phyloP scores from a whole-genome alignment of 192 early-diverging fungal genomes.

The Backusella morwellensis region DNA sequence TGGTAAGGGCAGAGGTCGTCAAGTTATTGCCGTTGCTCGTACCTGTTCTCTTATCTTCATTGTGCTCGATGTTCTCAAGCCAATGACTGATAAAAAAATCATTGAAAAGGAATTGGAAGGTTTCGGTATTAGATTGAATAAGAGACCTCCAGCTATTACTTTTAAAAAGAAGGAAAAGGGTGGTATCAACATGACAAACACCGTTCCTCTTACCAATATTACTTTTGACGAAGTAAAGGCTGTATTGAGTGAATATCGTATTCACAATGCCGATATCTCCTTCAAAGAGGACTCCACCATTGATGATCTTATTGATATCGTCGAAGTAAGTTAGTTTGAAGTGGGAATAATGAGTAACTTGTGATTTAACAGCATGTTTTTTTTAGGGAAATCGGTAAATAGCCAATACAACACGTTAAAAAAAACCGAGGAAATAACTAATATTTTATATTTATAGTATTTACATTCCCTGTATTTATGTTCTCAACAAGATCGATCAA shows the following conservation, averaged over 20 bases:
- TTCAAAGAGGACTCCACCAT: slow-evolving; percentile 92
- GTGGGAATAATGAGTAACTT: background rate
- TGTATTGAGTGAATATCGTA: slow-evolving; percentile 91
- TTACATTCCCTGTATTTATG: slow-evolving; percentile 96
- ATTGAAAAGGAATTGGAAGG: slow-evolving; percentile 98
- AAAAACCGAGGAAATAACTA: background rate
- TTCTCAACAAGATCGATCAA: slow-evolving; percentile 99
- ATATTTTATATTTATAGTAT: slow-evolving; percentile 49
- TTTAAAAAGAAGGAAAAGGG: slow-evolving; percentile 99
- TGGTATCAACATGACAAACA: slow-evolving; percentile 93
- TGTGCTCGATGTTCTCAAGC: slow-evolving; percentile 96
- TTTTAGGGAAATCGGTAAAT: slow-evolving; percentile 33
- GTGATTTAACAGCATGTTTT: background rate
- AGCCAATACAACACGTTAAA: background rate
- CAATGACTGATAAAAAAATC: slow-evolving; percentile 89
- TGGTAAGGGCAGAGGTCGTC: slow-evolving; percentile 96
- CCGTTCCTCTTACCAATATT: slow-evolving; percentile 85
- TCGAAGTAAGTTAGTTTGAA: slow-evolving; percentile 72
- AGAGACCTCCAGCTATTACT: slow-evolving; percentile 91
- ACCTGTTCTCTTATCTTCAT: slow-evolving; percentile 98
- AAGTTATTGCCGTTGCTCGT: slow-evolving; percentile 70
- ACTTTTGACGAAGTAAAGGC: slow-evolving; percentile 92
- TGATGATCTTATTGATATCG: slow-evolving; percentile 97
- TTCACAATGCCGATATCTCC: slow-evolving; percentile 94
- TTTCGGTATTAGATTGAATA: slow-evolving; percentile 97